A percentile compares a stretch with the other conserved stretches of the same genome.
Conservation (phyloP, 192 early-diverging fungal genomes). For the Gryganskiella cystojenkinii region DNA sequence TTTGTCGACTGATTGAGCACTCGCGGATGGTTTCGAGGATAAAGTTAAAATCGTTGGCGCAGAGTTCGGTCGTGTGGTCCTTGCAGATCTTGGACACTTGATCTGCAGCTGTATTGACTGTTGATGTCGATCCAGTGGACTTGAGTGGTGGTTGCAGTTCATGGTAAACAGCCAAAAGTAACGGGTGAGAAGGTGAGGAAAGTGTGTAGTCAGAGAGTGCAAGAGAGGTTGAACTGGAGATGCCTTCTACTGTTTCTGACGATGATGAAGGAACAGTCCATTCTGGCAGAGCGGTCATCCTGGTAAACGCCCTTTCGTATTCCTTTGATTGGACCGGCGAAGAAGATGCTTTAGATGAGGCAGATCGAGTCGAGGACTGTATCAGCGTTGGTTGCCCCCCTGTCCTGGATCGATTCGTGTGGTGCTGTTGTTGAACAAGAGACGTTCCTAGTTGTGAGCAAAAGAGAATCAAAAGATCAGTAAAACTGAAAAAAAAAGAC, state of each 20-base stretch:
- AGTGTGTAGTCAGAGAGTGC: not conserved
- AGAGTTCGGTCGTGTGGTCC: not conserved
- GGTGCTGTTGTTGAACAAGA: no score
- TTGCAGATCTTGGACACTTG: not conserved
- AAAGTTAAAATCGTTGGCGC: conserved; percentile 17
- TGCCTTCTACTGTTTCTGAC: no score
- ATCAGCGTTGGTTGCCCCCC: no score
- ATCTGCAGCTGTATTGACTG: not conserved
- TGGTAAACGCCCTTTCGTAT: not conserved
- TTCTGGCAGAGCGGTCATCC: conserved; percentile 8
- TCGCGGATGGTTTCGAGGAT: conserved; percentile 35
- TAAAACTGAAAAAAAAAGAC: no score
- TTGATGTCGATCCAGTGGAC: not conserved
- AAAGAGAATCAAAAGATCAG: no score
- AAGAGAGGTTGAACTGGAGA: not conserved
- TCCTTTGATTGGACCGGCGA: not conserved
- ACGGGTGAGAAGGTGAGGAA: conserved; percentile 4
- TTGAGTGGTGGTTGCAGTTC: not conserved
- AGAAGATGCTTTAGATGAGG: not conserved
- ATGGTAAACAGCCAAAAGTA: conserved; percentile 12
- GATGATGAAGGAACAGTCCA: no score
- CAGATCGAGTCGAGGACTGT: not conserved
- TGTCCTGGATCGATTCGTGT: no score
- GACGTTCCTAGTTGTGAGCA: no score
- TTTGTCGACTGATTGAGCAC: conserved; percentile 25